These are phyloP conservation scores for Candida nitratophila DNA, from an alignment of 805 yeast genomes.

Conservation along the genomic window DNA sequence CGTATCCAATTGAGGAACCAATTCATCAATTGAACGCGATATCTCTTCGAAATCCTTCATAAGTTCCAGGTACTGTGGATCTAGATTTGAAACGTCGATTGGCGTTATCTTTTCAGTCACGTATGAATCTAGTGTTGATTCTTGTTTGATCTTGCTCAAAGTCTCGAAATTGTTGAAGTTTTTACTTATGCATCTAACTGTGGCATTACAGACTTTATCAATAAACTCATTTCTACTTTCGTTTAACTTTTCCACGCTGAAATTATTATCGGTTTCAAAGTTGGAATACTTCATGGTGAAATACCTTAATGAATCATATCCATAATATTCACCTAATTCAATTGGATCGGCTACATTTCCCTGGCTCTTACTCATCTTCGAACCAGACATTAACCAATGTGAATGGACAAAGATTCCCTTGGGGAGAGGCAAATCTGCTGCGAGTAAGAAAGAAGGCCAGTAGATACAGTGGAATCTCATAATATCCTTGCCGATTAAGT, in stretches of 20 bases:
- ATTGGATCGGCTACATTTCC: constrained; percentile 95
- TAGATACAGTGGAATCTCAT: constrained; percentile 81
- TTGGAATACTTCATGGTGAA: constrained; percentile 72
- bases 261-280: constrained; percentile 73
- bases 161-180: constrained; percentile 45
- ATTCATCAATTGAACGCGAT: constrained; percentile 12
- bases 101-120: not conserved
- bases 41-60: constrained; percentile 1
- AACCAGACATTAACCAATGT: constrained; percentile 88
- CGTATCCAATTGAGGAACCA: constrained; percentile 33
- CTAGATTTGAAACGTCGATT: not conserved
- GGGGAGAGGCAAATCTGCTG: constrained; percentile 70
- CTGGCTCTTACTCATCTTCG: constrained; percentile 87
- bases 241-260: constrained; percentile 49
- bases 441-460: constrained; percentile 91
- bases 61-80: not conserved
- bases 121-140: not conserved
- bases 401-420: constrained; percentile 78
- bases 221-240: constrained; percentile 57
- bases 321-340: constrained; percentile 53
- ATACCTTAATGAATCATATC: constrained; percentile 67
- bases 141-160: not conserved
- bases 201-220: constrained; percentile 77
- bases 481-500: constrained; percentile 89
- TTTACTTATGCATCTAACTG: constrained; percentile 65